These are phyloP conservation scores for Calocybe indica DNA, from an alignment of 768 basidiomycete genomes.

Conservation along the genomic window DNA sequence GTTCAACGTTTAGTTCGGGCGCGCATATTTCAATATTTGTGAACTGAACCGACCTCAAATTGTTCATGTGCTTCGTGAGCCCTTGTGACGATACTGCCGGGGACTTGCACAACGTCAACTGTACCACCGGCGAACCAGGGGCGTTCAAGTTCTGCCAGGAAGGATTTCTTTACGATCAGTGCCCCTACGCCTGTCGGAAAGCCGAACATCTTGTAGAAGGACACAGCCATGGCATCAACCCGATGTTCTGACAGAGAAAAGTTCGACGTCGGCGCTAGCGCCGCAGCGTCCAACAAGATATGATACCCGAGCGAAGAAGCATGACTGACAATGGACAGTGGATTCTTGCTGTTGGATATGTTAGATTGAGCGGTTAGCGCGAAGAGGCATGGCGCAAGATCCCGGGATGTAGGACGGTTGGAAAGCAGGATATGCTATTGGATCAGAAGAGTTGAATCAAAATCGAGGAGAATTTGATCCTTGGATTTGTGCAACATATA, in stretches of 20 bases:
- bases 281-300: conserved; percentile 78
- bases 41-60: conserved; percentile 56
- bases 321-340: conserved; percentile 56
- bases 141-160: conserved; percentile 52
- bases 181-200: conserved; percentile 84
- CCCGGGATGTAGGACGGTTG: conserved; percentile 38
- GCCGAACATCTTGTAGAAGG: conserved; percentile 90
- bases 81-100: conserved; percentile 62
- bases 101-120: conserved; percentile 79
- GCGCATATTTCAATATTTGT: conserved; percentile 2
- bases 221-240: conserved; percentile 78
- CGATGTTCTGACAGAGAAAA: conserved; percentile 61
- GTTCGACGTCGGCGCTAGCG: conserved; percentile 65
- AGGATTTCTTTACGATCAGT: conserved; percentile 66
- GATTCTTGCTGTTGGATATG: conserved; percentile 69
- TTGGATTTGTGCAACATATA: conserved; percentile 18
- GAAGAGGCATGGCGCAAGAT: conserved; percentile 53
- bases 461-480: conserved; percentile 8
- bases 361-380: conserved; percentile 80
- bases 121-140: conserved; percentile 87
- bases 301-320: conserved; percentile 67
- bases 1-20: not conserved
- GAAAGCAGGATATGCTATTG: conserved; percentile 47
- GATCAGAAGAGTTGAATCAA: conserved; percentile 13
- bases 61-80: conserved; percentile 57